Evolutionary conservation across 2,329 filamentous ascomycete genomes (phyloP).

Genomic region (Alternaria tenuissima): DNA sequence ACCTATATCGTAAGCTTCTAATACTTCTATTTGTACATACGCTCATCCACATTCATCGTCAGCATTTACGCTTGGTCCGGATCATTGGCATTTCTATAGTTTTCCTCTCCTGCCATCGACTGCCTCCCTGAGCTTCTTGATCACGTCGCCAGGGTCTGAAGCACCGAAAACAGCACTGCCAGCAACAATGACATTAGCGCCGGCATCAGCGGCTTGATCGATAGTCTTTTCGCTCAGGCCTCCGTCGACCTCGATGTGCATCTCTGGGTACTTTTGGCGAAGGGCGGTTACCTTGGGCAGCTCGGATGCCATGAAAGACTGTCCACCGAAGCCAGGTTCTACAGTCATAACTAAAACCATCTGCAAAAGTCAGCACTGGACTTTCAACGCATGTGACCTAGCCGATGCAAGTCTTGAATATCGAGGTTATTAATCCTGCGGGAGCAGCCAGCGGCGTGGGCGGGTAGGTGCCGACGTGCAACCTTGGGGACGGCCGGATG

Average conservation of each 20-base stretch:
- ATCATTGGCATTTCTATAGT: slow-evolving; percentile 25
- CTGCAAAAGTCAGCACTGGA: slow-evolving; percentile 57
- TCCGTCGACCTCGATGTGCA: slow-evolving; percentile 98
- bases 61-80: background rate
- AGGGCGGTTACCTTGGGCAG: slow-evolving; percentile 91
- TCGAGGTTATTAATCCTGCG: slow-evolving; percentile 22
- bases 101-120: slow-evolving; percentile 70
- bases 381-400: background rate
- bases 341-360: slow-evolving; percentile 99
- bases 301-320: slow-evolving; percentile 98
- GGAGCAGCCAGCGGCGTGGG: slow-evolving; percentile 16
- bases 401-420: slow-evolving; percentile 8
- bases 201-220: slow-evolving; percentile 91
- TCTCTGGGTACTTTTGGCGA: slow-evolving; percentile 81
- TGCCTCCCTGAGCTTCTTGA: slow-evolving; percentile 78
- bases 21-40: slow-evolving; percentile 4
- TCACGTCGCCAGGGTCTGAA: slow-evolving; percentile 85
- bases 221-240: slow-evolving; percentile 89
- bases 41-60: background rate
- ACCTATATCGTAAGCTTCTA: slow-evolving; percentile 5
- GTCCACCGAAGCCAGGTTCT: slow-evolving; percentile 94
- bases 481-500: slow-evolving; percentile 5
- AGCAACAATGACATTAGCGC: slow-evolving; percentile 97
- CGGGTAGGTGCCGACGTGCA: slow-evolving; percentile 22
- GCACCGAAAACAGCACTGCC: slow-evolving; percentile 96